Evolutionary conservation across 306 rosid species (phyloP), one percentile per base, ranked within the genome.

Genomic region (Quercus bicolor): DNA sequence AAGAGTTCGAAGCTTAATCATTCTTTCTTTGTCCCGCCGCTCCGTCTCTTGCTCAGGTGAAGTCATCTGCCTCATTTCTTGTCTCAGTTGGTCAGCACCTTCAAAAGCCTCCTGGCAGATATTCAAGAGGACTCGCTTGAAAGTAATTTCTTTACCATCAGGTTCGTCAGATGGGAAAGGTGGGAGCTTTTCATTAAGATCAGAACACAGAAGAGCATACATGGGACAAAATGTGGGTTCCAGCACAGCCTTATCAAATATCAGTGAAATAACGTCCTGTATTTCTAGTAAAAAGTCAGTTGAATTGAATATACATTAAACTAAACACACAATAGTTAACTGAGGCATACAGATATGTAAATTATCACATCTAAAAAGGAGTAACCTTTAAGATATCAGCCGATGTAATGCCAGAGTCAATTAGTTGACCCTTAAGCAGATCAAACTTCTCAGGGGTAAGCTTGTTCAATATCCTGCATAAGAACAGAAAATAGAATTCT

Each of bases 181-280:
- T 33, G 96, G 97, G 72, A 96, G 98, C 86, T 88, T 93, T 82
- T 79, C 91, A 78, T 90, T 87, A 55, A 96, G 98, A 86, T 96
- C 98, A 24, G 81, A 86, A 74, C 99, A 96, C 79, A 96, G 84
- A 70, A 28, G 91, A 34, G 99, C 96, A 80, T 96, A 96, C 99
- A 96, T 96, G 80, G 96, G 98, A 82, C 99, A 96, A 87, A 96
- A 96, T 20, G 99, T 96, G 28, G 99, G 99, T 55, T 96, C 99
- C 59, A 96, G 92, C 80, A 96, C 98, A 31, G 99, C 98, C 86
- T 96, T 96, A 29, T 96, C 99, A 87, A 93, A 96, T 77, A 96
- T 96, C 74, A 93, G 90, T 1, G 80, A 74, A 82, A 96, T 96
- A 77, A 96, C 98, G 23, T 31, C 99, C 99, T 96, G 99, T 85